Conservation (phyloP, 1,284 basidiomycete genomes). For the Fomitopsis schrenkii region DNA sequence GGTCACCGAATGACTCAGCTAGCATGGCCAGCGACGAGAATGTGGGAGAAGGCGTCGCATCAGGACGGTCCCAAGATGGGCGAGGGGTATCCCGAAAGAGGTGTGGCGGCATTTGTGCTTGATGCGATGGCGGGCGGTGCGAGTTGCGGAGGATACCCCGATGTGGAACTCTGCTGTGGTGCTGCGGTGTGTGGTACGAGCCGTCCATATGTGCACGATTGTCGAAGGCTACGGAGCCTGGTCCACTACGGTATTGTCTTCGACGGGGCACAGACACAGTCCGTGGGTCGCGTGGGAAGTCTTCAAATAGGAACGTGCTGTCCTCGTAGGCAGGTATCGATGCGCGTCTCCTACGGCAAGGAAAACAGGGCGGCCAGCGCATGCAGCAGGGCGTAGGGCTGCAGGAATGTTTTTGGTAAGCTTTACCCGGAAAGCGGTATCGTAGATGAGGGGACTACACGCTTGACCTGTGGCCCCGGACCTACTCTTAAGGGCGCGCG, state of each 20-base stretch:
- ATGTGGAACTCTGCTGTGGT: neutral
- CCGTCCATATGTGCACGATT: neutral
- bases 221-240: neutral
- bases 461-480: no score
- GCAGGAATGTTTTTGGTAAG: neutral
- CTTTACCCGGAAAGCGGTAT: neutral
- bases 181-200: neutral
- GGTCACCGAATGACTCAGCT: no score
- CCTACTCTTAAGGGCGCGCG: no score
- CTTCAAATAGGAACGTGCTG: neutral
- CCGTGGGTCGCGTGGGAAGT: no score
- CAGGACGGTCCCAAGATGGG: no score
- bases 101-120: neutral
- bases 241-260: neutral
- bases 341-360: neutral
- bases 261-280: no score
- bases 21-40: no score
- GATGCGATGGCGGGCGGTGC: neutral
- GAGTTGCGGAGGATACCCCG: neutral
- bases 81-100: neutral
- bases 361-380: neutral
- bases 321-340: neutral
- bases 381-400: neutral
- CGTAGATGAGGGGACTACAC: neutral
- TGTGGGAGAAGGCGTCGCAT: no score